Evolutionary conservation across 257 asterid species (phyloP), one percentile per base, ranked within the genome.

Genomic region (Solanum rostratum): DNA sequence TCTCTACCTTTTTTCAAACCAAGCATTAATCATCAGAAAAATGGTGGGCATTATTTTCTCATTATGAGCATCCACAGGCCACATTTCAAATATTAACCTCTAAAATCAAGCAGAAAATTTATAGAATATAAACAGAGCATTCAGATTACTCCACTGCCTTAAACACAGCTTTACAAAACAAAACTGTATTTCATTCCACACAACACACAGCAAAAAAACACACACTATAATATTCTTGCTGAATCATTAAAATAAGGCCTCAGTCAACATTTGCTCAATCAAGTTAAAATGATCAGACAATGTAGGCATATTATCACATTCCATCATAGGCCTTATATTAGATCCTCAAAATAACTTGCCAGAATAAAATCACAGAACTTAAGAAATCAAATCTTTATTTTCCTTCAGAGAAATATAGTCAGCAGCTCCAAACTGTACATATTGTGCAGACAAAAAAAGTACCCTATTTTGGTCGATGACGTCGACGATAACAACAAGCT

Each of bases 381-480:
- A 66, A 65, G 12, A 27, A 14, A 3, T 22, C 5, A 24, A 24
- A 43, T 43, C 55, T 71, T n/a, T 12, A 22, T 13, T 43, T 70
- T n/a, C 22, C n/a, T 43, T 12, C 37, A 71, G 14, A 30, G 15
- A 37, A 43, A 22, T 43, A 43, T 20, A 20, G 1, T 3, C 18
- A 43, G 53, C 13, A 70, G 30, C 79, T 69, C 29, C 79, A 19
- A 69, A 19, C 10, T 19, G 18, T 19, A 37, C 10, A 10, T 10
- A 69, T 69, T 69, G 52, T 37, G 79, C 30, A 70, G 30, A 73
- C 45, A 79, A 29, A 27, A 1, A 20, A 19, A 57, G 6, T 87
- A 95, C 98, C 91, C 98, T 85, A 78, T 95, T 95, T 91, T 93
- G 98, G 86, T 95, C 98, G 83, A 95, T 86, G 66, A 95, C 98